Percentiles rank a stretch among this genome's conserved stretches.
Evolutionary conservation across 192 early-diverging fungal species (phyloP).

Genomic region (Rhizophagus clarus): DNA sequence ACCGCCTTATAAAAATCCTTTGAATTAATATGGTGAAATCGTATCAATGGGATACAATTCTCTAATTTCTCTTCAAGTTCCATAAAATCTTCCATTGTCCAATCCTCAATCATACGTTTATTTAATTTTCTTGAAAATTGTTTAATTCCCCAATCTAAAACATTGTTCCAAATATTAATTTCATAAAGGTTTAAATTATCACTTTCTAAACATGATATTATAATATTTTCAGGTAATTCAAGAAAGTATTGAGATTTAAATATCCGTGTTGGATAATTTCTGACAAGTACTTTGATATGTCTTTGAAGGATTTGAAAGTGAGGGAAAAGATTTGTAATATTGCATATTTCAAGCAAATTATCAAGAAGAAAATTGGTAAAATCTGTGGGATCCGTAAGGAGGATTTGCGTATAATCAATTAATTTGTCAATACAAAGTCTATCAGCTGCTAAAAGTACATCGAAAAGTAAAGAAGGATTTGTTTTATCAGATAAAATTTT

Average conservation of each 20-base stretch:
- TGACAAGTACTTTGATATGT: neutral
- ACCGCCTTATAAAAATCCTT: neutral
- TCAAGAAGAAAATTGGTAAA: neutral
- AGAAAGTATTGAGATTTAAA: neutral
- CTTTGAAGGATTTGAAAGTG: neutral
- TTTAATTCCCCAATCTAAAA: neutral
- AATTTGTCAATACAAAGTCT: neutral
- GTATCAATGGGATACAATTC: neutral
- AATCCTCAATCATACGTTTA: neutral
- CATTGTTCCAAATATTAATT: neutral
- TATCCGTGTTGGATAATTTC: neutral
- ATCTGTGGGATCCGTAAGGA: neutral
- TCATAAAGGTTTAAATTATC: neutral
- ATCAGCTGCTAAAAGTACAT: neutral
- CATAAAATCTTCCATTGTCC: neutral
- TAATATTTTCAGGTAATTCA: neutral
- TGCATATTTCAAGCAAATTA: neutral
- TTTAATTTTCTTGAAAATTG: neutral
- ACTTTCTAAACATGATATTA: neutral
- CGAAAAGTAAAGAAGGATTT: neutral
- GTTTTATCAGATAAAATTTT: neutral
- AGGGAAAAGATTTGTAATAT: neutral
- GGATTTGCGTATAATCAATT: neutral
- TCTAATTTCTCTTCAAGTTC: conserved; percentile 3
- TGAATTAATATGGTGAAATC: neutral